These are phyloP conservation scores for Aspergillus olivimuriae DNA, from an alignment of 495 filamentous ascomycete species.

Conservation along the genomic window DNA sequence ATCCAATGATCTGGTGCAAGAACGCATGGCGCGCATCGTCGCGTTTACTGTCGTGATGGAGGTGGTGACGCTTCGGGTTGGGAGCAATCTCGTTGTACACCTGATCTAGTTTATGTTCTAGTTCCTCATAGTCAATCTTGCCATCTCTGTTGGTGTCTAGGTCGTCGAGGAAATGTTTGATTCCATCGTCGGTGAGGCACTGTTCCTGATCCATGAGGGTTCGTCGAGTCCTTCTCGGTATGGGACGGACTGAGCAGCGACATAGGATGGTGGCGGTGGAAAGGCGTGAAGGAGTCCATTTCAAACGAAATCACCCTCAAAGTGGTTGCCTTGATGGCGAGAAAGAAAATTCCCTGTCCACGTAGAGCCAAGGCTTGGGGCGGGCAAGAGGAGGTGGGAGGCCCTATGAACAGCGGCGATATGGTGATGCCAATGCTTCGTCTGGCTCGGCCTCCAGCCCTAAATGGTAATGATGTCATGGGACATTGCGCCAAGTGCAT, in stretches of 20 bases:
- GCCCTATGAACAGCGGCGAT: not conserved
- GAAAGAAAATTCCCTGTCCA: not conserved
- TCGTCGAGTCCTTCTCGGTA: not conserved
- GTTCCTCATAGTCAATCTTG: slow-evolving; percentile 3
- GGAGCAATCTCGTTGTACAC: slow-evolving; percentile 3
- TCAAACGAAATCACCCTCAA: not conserved
- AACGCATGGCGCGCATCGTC: slow-evolving; percentile 1
- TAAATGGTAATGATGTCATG: no score
- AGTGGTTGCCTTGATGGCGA: not conserved
- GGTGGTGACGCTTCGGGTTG: not conserved
- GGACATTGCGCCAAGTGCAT: no score
- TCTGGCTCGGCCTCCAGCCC: slow-evolving; percentile 1
- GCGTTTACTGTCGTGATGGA: slow-evolving; percentile 1
- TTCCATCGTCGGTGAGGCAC: slow-evolving; percentile 1
- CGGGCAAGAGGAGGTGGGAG: not conserved
- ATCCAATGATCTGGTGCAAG: slow-evolving; percentile 1
- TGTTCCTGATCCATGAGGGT: not conserved
- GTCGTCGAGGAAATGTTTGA: slow-evolving; percentile 2
- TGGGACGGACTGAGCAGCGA: not conserved
- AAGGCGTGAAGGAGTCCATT: not conserved
- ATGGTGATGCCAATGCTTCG: slow-evolving; percentile 1
- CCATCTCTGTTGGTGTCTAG: slow-evolving; percentile 2
- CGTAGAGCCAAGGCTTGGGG: slow-evolving; percentile 4
- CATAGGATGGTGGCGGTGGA: not conserved
- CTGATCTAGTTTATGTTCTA: slow-evolving; percentile 2